These are phyloP conservation scores for Microbotryomycetes sp. DNA, from an alignment of 1,284 basidiomycete species.

Conservation along the genomic window DNA sequence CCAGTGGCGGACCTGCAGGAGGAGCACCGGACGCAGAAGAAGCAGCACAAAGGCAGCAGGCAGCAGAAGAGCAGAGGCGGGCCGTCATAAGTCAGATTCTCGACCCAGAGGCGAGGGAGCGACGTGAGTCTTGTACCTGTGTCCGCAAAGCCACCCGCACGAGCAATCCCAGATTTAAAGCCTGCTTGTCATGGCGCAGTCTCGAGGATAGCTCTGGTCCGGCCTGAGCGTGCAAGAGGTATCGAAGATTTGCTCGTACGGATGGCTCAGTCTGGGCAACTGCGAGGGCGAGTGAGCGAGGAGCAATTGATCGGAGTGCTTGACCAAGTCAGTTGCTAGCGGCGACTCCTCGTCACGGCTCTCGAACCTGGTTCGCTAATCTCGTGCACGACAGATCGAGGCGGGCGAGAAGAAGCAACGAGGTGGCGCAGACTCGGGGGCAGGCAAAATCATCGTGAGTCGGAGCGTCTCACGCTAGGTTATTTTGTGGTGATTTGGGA, in stretches of 20 bases:
- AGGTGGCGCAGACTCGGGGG: slow-evolving; percentile 50
- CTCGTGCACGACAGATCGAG: slow-evolving; percentile 52
- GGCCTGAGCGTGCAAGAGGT: slow-evolving; percentile 74
- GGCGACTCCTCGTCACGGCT: slow-evolving; percentile 13
- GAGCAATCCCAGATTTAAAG: too few relatives aligned
- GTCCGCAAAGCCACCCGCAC: too few relatives aligned
- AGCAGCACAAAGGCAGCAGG: slow-evolving; percentile 32
- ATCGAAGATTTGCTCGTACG: slow-evolving; percentile 78
- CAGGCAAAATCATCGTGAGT: slow-evolving; percentile 62
- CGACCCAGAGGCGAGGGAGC: slow-evolving; percentile 77
- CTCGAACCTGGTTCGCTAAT: slow-evolving; percentile 21
- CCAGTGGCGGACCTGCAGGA: slow-evolving; percentile 42
- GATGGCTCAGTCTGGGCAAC: slow-evolving; percentile 89
- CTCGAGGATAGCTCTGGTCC: slow-evolving; percentile 85
- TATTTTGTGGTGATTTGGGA: too few relatives aligned
- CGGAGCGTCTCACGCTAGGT: not conserved
- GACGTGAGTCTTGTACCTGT: slow-evolving; percentile 57
- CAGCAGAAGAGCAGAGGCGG: slow-evolving; percentile 48
- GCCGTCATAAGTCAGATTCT: slow-evolving; percentile 77
- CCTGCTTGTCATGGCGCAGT: too few relatives aligned
- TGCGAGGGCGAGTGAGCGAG: slow-evolving; percentile 77
- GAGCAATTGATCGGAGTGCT: slow-evolving; percentile 81
- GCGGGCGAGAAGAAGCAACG: slow-evolving; percentile 48
- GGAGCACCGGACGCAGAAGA: slow-evolving; percentile 59
- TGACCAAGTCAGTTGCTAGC: slow-evolving; percentile 61